Evolutionary conservation across 495 filamentous ascomycete genomes (phyloP), one percentile per base, ranked within the genome.

Genomic region (Friedmanniomyces endolithicus): DNA sequence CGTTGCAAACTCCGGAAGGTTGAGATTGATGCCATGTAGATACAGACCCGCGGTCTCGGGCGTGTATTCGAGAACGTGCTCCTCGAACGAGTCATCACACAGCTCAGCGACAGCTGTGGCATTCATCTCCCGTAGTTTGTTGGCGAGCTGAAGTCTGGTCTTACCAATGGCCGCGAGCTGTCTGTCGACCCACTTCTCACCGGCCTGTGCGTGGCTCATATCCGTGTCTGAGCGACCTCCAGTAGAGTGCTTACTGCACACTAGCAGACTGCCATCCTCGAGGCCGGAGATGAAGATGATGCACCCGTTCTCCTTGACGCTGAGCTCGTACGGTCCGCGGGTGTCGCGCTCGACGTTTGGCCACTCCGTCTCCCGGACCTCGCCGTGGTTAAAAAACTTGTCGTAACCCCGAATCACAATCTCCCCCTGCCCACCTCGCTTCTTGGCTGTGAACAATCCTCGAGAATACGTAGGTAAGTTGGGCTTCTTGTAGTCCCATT

Each of bases 201-300:
- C 92, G 8, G 80, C 88, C 50, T 75, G 71, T 1, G 94, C 88
- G 72, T 98, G 92, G 70, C 87, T 95, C 35, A 83, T 40, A 12
- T 78, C 75, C 20, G 70, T 65, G 63, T 94, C 87, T 11, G 65
- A 63, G 22, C 92, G 76, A 20, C 74, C 70, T 22, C 92, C 92
- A 1, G 89, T 95, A 9, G 92, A 96, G 70, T 98, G 94, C 65
- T 98, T 98, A 74, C 90, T 96, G 76, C 90, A 97, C 17, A 97
- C 89, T 7, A 98, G 73, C 23, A 98, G 71, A 1, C 84, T 85
- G 41, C 77, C 90, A 61, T 94, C 89, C 61, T 92, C 84, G 23
- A 98, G 74, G 9, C 88, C 92, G 23, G 87, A 85, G 44, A 97
- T 86, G 72, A 98, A 98, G 44, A 98, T 96, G 68, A 98, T 98